Conservation (phyloP, 169 alveolate genomes). For the Amoebophrya sp. region DNA sequence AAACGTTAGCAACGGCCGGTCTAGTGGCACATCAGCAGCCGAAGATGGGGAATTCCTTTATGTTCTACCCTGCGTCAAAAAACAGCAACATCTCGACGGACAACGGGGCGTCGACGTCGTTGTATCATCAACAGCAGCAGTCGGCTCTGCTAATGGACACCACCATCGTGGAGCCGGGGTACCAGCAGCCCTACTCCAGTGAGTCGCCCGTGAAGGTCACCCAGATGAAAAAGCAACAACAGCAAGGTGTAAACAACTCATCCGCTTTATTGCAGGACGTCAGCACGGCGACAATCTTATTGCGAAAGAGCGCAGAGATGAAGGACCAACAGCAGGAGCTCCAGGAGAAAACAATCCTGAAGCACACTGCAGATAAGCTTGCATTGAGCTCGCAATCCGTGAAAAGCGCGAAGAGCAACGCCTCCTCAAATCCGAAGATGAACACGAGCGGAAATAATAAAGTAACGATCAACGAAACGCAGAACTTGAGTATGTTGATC, state of each 20-base stretch:
- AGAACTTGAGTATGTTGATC: background rate
- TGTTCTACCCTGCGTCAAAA: background rate
- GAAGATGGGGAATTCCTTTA: background rate
- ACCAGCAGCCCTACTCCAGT: background rate
- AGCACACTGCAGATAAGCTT: no score
- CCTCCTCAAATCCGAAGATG: background rate
- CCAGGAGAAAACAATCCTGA: no score
- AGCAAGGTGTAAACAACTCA: no score
- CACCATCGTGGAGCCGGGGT: background rate
- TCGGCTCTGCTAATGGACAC: background rate
- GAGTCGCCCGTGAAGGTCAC: background rate
- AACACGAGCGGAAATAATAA: no score
- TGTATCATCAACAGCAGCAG: background rate
- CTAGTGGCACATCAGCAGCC: no score
- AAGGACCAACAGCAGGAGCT: no score
- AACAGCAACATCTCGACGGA: background rate
- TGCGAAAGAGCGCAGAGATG: background rate
- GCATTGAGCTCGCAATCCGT: no score
- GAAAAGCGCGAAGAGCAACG: background rate
- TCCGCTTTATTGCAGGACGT: no score
- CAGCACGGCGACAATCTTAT: background rate
- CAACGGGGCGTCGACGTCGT: background rate
- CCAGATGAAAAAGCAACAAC: background rate
- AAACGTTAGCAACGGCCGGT: no score
- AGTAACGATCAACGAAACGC: background rate